A percentile compares a stretch with the other conserved stretches of the same genome.
These are phyloP conservation scores for Mucor irregularis DNA, from an alignment of 371 early-diverging fungal genomes.

Conservation along the genomic window DNA sequence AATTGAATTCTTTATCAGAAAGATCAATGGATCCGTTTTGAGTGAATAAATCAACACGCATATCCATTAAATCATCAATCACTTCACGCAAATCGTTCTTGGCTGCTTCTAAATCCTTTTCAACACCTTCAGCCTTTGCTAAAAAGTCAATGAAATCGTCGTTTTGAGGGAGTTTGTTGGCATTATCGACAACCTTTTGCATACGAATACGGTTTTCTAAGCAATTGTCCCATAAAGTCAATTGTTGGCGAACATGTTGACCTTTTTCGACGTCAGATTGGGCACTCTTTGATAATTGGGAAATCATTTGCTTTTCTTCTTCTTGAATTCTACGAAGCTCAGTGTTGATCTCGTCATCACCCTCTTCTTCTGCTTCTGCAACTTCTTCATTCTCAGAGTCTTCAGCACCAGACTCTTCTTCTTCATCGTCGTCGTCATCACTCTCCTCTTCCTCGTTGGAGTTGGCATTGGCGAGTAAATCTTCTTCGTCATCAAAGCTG, in stretches of 20 bases:
- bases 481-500: conserved; percentile 43
- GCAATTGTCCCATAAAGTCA: conserved; percentile 82
- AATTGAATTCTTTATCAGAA: conserved; percentile 22
- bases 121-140: conserved; percentile 33
- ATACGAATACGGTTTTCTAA: conserved; percentile 89
- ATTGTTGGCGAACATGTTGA: conserved; percentile 79
- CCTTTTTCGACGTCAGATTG: conserved; percentile 88
- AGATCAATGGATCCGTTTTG: conserved; percentile 41
- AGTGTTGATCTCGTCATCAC: conserved; percentile 47
- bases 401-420: conserved; percentile 25
- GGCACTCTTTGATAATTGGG: conserved; percentile 68
- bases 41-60: conserved; percentile 33
- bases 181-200: conserved; percentile 74
- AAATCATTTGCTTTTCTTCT: conserved; percentile 79
- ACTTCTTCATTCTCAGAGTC: too few relatives aligned
- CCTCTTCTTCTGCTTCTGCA: conserved; percentile 22
- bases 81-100: conserved; percentile 41
- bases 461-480: conserved; percentile 15
- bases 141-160: conserved; percentile 35
- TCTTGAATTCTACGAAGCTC: conserved; percentile 76
- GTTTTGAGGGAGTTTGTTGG: conserved; percentile 82
- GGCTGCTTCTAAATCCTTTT: conserved; percentile 27
- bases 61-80: conserved; percentile 49
- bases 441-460: conserved; percentile 9
- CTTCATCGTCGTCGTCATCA: conserved; percentile 20